Conservation (phyloP, 2,329 filamentous ascomycete species). For the Neofusicoccum cordaticola region DNA sequence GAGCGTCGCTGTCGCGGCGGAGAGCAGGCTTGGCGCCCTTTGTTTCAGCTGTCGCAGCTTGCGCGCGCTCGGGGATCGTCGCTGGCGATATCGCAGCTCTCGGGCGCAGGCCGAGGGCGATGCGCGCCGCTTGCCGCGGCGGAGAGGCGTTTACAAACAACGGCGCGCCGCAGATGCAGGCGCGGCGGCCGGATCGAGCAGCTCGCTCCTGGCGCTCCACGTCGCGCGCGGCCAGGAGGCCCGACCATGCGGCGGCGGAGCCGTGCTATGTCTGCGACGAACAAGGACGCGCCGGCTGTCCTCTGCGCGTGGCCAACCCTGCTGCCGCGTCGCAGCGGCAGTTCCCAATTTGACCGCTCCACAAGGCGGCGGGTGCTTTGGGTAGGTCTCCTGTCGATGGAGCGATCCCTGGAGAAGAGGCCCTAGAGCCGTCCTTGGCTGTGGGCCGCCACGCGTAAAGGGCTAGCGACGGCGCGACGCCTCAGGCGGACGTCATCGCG, state of each 20-base stretch:
- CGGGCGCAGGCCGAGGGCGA: background rate
- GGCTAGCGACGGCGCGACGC: background rate
- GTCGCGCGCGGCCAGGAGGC: background rate
- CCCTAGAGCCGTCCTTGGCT: background rate
- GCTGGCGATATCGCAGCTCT: background rate
- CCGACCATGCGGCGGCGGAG: background rate
- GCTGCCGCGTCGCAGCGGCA: background rate
- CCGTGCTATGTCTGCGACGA: background rate
- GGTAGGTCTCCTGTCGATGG: constrained; percentile 16
- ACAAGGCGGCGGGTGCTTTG: background rate
- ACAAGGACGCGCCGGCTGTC: no score
- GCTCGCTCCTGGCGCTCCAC: background rate
- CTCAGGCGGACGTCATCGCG: constrained; percentile 1
- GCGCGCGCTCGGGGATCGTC: background rate
- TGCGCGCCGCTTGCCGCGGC: background rate
- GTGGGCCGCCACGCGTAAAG: constrained; percentile 8
- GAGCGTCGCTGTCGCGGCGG: background rate
- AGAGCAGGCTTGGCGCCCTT: constrained; percentile 6
- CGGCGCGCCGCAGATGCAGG: background rate
- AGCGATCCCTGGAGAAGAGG: constrained; percentile 5
- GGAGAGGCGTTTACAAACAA: background rate
- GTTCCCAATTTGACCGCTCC: constrained; percentile 1
- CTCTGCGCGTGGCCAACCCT: background rate
- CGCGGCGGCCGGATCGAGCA: background rate
- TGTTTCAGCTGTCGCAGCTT: background rate